phyloP scores from a whole-genome alignment of 2,329 filamentous ascomycete species.

The Penicillium sp. region DNA sequence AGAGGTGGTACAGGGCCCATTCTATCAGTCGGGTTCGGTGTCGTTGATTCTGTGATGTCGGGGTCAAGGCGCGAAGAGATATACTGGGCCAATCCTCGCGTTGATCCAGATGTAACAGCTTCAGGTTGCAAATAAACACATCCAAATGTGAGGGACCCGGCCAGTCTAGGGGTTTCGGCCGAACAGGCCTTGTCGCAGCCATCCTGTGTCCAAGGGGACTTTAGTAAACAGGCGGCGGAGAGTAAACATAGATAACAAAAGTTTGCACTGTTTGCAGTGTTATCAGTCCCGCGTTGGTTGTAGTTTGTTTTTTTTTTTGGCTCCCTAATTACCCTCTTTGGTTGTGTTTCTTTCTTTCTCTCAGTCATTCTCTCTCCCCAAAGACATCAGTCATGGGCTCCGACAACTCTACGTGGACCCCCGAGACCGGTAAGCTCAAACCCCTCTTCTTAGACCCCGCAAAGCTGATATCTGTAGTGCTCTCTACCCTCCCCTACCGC shows the following conservation, averaged over 20 bases:
- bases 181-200: slow-evolving; percentile 32
- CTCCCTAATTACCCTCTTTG: neutral
- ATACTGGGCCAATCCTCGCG: slow-evolving; percentile 78
- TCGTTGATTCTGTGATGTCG: slow-evolving; percentile 71
- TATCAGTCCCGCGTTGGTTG: slow-evolving; percentile 10
- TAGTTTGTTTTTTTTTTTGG: slow-evolving; percentile 1
- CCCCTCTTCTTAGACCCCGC: neutral
- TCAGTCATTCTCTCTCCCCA: slow-evolving; percentile 1
- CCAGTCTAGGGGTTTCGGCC: slow-evolving; percentile 37
- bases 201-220: slow-evolving; percentile 23
- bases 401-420: slow-evolving; percentile 34
- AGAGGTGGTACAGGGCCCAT: slow-evolving; percentile 87
- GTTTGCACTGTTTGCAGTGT: slow-evolving; percentile 28
- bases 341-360: slow-evolving; percentile 4
- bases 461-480: slow-evolving; percentile 47
- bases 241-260: slow-evolving; percentile 26
- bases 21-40: slow-evolving; percentile 78
- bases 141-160: slow-evolving; percentile 53
- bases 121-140: slow-evolving; percentile 79
- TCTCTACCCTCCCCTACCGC: slow-evolving; percentile 63
- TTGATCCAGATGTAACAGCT: slow-evolving; percentile 75
- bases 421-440: slow-evolving; percentile 33
- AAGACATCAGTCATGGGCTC: slow-evolving; percentile 28
- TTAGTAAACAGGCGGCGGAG: slow-evolving; percentile 11
- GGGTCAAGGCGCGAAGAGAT: slow-evolving; percentile 66